Evolutionary conservation across 805 yeast genomes (phyloP).

Genomic region (Myxozyma kluyveri): DNA sequence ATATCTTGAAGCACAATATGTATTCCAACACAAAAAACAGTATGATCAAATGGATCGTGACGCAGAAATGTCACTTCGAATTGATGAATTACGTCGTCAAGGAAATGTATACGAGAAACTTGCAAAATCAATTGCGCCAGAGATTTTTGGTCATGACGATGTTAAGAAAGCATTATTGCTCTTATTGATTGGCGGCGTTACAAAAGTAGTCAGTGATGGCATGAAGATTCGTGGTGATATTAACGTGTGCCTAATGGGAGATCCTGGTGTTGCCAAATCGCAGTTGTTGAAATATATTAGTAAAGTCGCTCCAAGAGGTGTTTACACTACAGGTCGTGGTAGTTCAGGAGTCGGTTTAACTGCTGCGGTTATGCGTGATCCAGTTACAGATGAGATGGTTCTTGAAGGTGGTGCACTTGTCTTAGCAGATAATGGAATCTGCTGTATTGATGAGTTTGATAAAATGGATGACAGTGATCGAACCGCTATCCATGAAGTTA

Average conservation of each 20-base stretch:
- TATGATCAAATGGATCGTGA: conserved; percentile 65
- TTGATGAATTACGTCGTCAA: conserved; percentile 52
- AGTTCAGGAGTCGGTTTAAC: conserved; percentile 98
- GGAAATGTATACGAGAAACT: conserved; percentile 78
- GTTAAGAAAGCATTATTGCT: conserved; percentile 86
- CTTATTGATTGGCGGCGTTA: conserved; percentile 90
- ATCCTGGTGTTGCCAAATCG: conserved; percentile 99
- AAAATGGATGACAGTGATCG: conserved; percentile 97
- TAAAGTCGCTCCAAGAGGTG: conserved; percentile 93
- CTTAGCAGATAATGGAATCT: conserved; percentile 93
- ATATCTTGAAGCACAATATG: conserved; percentile 80
- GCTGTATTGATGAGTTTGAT: conserved; percentile 98
- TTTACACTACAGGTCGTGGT: conserved; percentile 97
- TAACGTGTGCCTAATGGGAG: conserved; percentile 95
- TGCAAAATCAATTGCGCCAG: conserved; percentile 93
- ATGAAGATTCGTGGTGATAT: conserved; percentile 97
- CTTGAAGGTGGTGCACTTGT: conserved; percentile 98
- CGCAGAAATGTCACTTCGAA: conserved; percentile 53
- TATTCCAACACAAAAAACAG: conserved; percentile 84
- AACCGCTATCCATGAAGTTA: conserved; percentile 97
- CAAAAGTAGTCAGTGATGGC: conserved; percentile 93
- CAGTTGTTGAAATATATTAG: conserved; percentile 87
- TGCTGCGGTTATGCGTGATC: conserved; percentile 98
- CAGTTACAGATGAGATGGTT: conserved; percentile 98
- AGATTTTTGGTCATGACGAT: conserved; percentile 90